These are phyloP conservation scores for Colletotrichum euphorbiae DNA, from an alignment of 2,329 filamentous ascomycete genomes.

Conservation along the genomic window DNA sequence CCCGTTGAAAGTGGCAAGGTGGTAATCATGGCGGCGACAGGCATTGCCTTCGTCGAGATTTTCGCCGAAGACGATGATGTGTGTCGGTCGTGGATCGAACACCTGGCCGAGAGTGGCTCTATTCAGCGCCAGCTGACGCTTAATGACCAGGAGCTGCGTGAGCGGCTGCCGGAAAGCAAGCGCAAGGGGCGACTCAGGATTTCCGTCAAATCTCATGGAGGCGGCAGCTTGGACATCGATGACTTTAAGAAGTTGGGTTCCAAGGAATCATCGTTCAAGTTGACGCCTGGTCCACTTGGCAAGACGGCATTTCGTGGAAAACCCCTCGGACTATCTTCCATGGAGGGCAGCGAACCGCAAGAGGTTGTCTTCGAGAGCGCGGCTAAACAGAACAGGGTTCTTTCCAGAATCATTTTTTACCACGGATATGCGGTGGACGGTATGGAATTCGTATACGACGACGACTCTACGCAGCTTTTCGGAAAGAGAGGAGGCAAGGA, in stretches of 20 bases:
- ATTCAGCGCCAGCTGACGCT: conserved; percentile 79
- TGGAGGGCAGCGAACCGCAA: conserved; percentile 75
- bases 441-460: conserved; percentile 93
- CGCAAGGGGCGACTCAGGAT: conserved; percentile 78
- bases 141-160: conserved; percentile 79
- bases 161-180: conserved; percentile 77
- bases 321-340: conserved; percentile 77
- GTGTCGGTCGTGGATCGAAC: conserved; percentile 87
- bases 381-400: conserved; percentile 74
- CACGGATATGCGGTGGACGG: conserved; percentile 80
- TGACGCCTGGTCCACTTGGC: conserved; percentile 71
- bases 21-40: conserved; percentile 81
- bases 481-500: conserved; percentile 80
- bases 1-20: conserved; percentile 82
- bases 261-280: conserved; percentile 78
- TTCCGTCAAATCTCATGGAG: conserved; percentile 80
- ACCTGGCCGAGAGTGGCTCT: conserved; percentile 69
- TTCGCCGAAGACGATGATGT: conserved; percentile 82
- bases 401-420: conserved; percentile 81
- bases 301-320: conserved; percentile 81
- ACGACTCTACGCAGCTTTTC: conserved; percentile 85
- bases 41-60: conserved; percentile 87
- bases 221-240: conserved; percentile 79
- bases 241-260: conserved; percentile 78
- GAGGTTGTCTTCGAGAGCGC: conserved; percentile 82